phyloP scores from a whole-genome alignment of 2,329 filamentous ascomycete genomes.

The Aulographum hederae region DNA sequence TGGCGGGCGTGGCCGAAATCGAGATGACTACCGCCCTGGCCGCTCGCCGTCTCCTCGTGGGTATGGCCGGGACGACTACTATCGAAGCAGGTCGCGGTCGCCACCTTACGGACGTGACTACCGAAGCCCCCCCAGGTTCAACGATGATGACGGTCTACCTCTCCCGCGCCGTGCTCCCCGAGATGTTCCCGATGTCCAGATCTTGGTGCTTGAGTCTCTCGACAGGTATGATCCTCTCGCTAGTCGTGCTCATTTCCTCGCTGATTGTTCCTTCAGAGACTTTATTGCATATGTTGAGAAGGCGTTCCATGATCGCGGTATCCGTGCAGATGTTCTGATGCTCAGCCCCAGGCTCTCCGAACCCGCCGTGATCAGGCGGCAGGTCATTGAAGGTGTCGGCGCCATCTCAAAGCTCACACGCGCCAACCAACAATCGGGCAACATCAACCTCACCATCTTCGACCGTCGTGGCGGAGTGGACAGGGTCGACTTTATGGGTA shows the following conservation, averaged over 20 bases:
- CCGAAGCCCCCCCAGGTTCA: slow-evolving; percentile 23
- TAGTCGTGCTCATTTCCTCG: slow-evolving; percentile 3
- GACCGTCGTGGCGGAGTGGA: slow-evolving; percentile 56
- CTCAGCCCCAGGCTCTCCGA: slow-evolving; percentile 61
- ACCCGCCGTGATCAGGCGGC: slow-evolving; percentile 61
- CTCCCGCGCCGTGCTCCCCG: slow-evolving; percentile 55
- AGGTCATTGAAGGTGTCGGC: slow-evolving; percentile 75
- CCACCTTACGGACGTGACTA: slow-evolving; percentile 23
- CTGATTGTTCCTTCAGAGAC: slow-evolving; percentile 27
- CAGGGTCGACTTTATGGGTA: slow-evolving; percentile 62
- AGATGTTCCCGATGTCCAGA: slow-evolving; percentile 76
- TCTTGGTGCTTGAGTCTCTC: slow-evolving; percentile 64
- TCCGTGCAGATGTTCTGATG: slow-evolving; percentile 64
- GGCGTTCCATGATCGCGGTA: slow-evolving; percentile 50
- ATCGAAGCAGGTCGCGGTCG: slow-evolving; percentile 14
- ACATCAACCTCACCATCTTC: slow-evolving; percentile 70
- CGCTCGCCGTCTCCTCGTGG: slow-evolving; percentile 27
- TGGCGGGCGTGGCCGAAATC: slow-evolving; percentile 34
- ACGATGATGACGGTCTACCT: slow-evolving; percentile 41
- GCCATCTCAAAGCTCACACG: slow-evolving; percentile 65
- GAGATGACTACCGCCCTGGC: slow-evolving; percentile 40
- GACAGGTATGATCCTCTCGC: slow-evolving; percentile 32
- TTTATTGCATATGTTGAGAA: slow-evolving; percentile 73
- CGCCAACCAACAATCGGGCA: slow-evolving; percentile 48
- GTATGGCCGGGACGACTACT: slow-evolving; percentile 14